These are phyloP conservation scores for Botrytis tulipae DNA, from an alignment of 2,329 filamentous ascomycete species.

Conservation along the genomic window DNA sequence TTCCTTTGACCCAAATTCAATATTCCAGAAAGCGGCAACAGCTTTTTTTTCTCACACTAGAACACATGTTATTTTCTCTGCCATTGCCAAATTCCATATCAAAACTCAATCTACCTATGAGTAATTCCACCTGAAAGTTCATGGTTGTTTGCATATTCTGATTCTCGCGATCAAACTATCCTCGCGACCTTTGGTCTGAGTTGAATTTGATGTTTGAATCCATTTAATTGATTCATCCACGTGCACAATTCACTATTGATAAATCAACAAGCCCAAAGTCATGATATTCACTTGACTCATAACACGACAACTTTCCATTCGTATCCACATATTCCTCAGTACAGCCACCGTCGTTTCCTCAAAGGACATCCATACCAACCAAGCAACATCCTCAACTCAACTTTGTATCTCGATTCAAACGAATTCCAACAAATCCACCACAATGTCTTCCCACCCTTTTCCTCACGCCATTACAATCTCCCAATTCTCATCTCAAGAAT, in stretches of 20 bases:
- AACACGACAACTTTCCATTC: background rate
- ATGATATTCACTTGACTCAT: background rate
- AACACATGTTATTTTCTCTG: background rate
- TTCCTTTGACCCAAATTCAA: background rate
- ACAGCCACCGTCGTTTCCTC: background rate
- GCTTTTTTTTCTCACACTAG: background rate
- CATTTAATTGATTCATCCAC: background rate
- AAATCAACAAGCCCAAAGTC: background rate
- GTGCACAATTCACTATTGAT: background rate
- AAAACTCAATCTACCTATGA: background rate
- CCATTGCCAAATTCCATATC: background rate
- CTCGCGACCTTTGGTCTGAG: background rate
- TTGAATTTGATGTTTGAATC: background rate
- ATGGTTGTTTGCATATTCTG: background rate
- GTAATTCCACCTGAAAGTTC: slow-evolving; percentile 2
- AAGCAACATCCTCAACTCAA: background rate
- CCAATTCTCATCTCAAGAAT: background rate
- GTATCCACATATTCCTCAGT: background rate
- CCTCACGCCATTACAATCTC: background rate
- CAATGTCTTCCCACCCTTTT: background rate
- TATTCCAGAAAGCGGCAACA: background rate
- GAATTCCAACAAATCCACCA: background rate
- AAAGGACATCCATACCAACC: background rate
- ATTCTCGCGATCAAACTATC: background rate
- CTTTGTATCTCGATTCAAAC: background rate